These are phyloP conservation scores for Cyclotella kingstonii DNA, from an alignment of 108 stramenopile species.

Conservation along the genomic window DNA sequence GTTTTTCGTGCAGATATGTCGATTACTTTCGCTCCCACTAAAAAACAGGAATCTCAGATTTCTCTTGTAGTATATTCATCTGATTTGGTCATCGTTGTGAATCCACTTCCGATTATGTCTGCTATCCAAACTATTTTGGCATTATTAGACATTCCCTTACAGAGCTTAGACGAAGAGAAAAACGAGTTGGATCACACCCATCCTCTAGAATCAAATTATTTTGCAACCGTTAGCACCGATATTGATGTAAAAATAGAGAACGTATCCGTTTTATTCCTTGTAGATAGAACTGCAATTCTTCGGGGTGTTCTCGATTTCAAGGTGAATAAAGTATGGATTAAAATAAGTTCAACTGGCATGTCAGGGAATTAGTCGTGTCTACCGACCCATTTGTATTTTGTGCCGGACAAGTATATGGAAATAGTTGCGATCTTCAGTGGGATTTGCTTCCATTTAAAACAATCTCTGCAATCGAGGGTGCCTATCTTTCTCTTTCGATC, in stretches of 20 bases:
- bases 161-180: neutral
- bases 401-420: slow-evolving; percentile 3
- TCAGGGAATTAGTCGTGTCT: slow-evolving; percentile 8
- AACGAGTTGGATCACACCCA: neutral
- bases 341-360: neutral
- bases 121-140: slow-evolving; percentile 5
- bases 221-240: neutral
- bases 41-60: neutral
- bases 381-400: slow-evolving; percentile 6
- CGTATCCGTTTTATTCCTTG: slow-evolving; percentile 13
- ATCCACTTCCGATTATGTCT: slow-evolving; percentile 25
- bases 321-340: neutral
- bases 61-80: neutral
- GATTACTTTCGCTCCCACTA: slow-evolving; percentile 6
- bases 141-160: slow-evolving; percentile 3
- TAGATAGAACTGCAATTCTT: slow-evolving; percentile 4
- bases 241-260: slow-evolving; percentile 10
- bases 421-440: neutral
- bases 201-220: neutral
- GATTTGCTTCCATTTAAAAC: slow-evolving; percentile 23
- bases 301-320: slow-evolving; percentile 21
- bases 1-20: neutral
- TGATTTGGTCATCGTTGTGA: slow-evolving; percentile 21
- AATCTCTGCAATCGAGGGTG: slow-evolving; percentile 6
- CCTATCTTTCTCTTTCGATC: neutral